Evolutionary conservation across 2,329 filamentous ascomycete species (phyloP).

Genomic region (Elsinoe perseae): DNA sequence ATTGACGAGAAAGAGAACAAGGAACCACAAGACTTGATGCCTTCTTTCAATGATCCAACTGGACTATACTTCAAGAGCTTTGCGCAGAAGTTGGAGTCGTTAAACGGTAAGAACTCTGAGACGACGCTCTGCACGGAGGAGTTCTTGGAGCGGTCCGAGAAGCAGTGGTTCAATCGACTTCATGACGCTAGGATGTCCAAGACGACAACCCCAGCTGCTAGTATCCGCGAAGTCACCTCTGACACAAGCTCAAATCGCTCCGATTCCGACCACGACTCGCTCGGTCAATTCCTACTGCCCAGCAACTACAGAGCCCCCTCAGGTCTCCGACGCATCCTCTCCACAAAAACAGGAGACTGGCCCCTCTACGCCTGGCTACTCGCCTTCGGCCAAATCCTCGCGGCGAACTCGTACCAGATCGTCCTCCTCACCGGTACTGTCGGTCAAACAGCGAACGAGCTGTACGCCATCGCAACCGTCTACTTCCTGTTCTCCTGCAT

Average conservation of each 20-base stretch:
- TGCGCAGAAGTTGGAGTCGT: slow-evolving; percentile 47
- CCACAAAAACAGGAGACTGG: slow-evolving; percentile 55
- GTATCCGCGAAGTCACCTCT: slow-evolving; percentile 30
- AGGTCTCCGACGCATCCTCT: slow-evolving; percentile 48
- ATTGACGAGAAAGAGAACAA: slow-evolving; percentile 55
- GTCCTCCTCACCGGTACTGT: slow-evolving; percentile 58
- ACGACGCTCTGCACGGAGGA: slow-evolving; percentile 56
- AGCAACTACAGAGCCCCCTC: slow-evolving; percentile 50
- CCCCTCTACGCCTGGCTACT: slow-evolving; percentile 56
- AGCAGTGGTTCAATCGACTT: slow-evolving; percentile 57
- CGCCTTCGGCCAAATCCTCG: slow-evolving; percentile 55
- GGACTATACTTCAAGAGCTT: slow-evolving; percentile 55
- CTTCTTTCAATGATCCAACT: slow-evolving; percentile 58
- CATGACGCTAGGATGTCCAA: slow-evolving; percentile 52
- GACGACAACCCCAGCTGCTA: slow-evolving; percentile 30
- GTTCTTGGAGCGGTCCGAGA: slow-evolving; percentile 57
- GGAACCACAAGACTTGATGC: slow-evolving; percentile 58
- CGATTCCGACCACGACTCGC: slow-evolving; percentile 31
- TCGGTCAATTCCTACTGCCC: slow-evolving; percentile 50
- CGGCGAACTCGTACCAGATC: slow-evolving; percentile 60
- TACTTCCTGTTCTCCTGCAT: slow-evolving; percentile 51
- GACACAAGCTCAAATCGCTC: slow-evolving; percentile 37
- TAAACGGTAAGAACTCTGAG: slow-evolving; percentile 52
- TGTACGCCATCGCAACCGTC: slow-evolving; percentile 54
- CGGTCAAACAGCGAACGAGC: slow-evolving; percentile 50